A percentile compares a stretch with the other conserved stretches of the same genome.
phyloP scores from a whole-genome alignment of 2,329 filamentous ascomycete genomes.

The Tothia fuscella region DNA sequence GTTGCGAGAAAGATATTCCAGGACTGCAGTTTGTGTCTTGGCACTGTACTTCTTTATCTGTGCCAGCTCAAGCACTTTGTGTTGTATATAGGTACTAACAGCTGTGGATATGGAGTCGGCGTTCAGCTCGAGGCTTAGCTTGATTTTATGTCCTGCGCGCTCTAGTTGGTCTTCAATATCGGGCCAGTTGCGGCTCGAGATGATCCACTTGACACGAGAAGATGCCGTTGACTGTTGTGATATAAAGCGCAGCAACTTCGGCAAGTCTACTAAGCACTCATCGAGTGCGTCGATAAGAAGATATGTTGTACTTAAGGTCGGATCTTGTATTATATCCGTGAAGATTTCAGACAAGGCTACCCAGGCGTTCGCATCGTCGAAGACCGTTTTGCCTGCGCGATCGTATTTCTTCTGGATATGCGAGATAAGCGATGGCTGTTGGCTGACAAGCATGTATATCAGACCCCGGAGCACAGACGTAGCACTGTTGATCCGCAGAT shows the following conservation, averaged over 20 bases:
- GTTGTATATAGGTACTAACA: conserved; percentile 26
- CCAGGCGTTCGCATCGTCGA: conserved; percentile 30
- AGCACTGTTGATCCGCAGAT: conserved; percentile 24
- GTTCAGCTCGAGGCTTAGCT: conserved; percentile 26
- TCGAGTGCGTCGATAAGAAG: conserved; percentile 38
- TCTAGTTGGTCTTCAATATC: conserved; percentile 26
- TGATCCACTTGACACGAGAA: conserved; percentile 22
- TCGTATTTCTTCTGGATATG: conserved; percentile 24
- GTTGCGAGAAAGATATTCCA: conserved; percentile 20
- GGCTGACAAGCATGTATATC: conserved; percentile 18
- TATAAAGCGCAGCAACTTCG: conserved; percentile 10
- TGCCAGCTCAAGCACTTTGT: conserved; percentile 23
- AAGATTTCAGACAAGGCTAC: conserved; percentile 28
- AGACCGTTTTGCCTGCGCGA: conserved; percentile 22
- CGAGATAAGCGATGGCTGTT: conserved; percentile 22
- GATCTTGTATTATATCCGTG: conserved; percentile 27
- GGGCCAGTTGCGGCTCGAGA: conserved; percentile 33
- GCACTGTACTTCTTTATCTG: conserved; percentile 17
- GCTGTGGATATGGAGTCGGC: conserved; percentile 21
- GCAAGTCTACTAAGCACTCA: conserved; percentile 25
- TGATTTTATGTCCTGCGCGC: conserved; percentile 14
- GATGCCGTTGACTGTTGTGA: conserved; percentile 1
- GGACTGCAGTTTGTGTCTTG: conserved; percentile 13
- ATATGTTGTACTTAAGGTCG: conserved; percentile 16
- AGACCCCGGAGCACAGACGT: not conserved